Conservation (phyloP, 768 basidiomycete species). For the Amanita pseudoporphyria region DNA sequence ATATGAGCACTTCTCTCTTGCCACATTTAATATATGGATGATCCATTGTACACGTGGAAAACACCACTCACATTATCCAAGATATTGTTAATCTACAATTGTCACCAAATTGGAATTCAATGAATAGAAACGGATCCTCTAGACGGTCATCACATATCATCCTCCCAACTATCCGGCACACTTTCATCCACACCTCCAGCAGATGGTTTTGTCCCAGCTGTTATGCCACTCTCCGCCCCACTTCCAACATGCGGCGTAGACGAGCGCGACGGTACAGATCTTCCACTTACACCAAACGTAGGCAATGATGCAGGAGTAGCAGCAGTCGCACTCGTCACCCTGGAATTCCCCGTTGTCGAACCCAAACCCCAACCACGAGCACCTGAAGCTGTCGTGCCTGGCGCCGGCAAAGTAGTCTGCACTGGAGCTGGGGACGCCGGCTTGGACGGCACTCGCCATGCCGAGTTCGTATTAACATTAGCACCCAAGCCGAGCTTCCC, state of each 20-base stretch:
- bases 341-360: not conserved
- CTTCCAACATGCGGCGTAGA: not conserved
- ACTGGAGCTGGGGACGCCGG: not conserved
- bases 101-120: too few relatives aligned
- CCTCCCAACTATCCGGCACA: conserved; percentile 28
- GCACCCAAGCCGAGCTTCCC: conserved; percentile 51
- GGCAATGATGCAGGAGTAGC: not conserved
- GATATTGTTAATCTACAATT: too few relatives aligned
- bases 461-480: not conserved
- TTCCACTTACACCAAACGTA: not conserved
- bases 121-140: too few relatives aligned
- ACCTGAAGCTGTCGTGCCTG: conserved; percentile 3
- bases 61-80: too few relatives aligned
- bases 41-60: too few relatives aligned
- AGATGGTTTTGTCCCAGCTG: conserved; percentile 8
- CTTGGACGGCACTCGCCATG: not conserved
- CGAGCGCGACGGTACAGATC: not conserved
- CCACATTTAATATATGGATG: too few relatives aligned
- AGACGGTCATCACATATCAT: conserved; percentile 22
- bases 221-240: not conserved
- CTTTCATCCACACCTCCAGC: not conserved
- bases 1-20: too few relatives aligned
- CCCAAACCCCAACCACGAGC: conserved; percentile 9
- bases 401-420: not conserved
- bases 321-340: conserved; percentile 3